Base-by-base conservation (phyloP, 768 basidiomycete genomes). In the Lentinus tigrinus region DNA sequence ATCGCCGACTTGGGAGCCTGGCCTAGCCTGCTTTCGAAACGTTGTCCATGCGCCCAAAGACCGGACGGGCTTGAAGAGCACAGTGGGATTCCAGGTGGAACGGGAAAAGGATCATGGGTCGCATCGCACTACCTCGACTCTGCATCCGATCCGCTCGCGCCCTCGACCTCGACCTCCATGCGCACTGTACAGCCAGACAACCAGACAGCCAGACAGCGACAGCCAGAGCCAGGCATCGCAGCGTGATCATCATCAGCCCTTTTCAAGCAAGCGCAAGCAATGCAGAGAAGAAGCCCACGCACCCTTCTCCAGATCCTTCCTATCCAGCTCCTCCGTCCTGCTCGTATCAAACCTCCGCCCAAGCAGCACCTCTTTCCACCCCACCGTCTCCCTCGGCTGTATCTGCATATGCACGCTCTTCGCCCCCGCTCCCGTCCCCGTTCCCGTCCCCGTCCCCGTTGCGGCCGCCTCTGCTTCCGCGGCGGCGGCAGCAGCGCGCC, bases 281-380 rank as follows among this genome's bases (percentile, higher is more conserved):
- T 26, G 43, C n/a, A 5, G 13, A 13, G 31, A 9, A 13, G 28
- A 5, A 9, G 5, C 16, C 23, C 7, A 67, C 70, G 39, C 54
- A 72, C 70, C 65, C 46, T 59, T 54, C 53, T 69, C 70, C 51
- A 66, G 54, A 42, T 72, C 70, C 23, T 46, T 44, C 55, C 62
- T 46, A 21, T 70, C 69, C 54, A 61, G 65, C 52, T 67, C 63
- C 52, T 69, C 69, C 42, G 47, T 43, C 21, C 61, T 31, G 27
- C 19, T 13, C 57, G 47, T 43, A 8, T 52, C 49, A 38, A 52
- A 57, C 57, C 57, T 55, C 58, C 63, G 52, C 26, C 71, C 71
- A 11, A 72, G 53, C 39, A 72, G 13, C n/a, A 70, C 69, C 57
- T 72, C 71, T 27, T 56, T 43, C 71, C 71, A 72, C 17, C 65